These are phyloP conservation scores for Barbarea vulgaris DNA, from an alignment of 345 rosid genomes.

Conservation along the genomic window DNA sequence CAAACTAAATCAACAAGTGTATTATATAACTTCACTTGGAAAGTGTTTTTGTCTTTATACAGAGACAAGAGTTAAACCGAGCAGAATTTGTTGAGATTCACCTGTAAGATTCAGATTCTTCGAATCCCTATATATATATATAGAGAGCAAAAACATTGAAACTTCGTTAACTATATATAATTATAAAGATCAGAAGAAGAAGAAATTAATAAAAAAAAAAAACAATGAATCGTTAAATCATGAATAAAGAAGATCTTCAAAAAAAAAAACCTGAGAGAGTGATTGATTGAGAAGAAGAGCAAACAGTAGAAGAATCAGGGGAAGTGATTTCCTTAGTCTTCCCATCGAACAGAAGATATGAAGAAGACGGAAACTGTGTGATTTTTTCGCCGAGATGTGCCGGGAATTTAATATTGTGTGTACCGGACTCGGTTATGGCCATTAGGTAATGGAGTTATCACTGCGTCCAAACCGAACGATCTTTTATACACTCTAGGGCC, in stretches of 20 bases:
- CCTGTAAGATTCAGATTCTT: constrained; percentile 51
- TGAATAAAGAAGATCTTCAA: neutral
- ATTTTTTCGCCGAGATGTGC: neutral
- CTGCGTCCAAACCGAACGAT: constrained; percentile 16
- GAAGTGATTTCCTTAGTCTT: constrained; percentile 29
- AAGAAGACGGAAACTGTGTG: neutral
- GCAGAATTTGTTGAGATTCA: constrained; percentile 15
- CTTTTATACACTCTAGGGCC: neutral
- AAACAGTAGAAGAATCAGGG: constrained; percentile 27
- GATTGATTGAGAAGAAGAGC: constrained; percentile 31
- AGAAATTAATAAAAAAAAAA: neutral
- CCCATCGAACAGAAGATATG: constrained; percentile 28
- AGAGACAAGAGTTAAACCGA: neutral
- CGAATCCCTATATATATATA: constrained; percentile 45
- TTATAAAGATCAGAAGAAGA: constrained; percentile 12
- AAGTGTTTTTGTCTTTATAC: neutral
- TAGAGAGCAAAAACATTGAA: neutral
- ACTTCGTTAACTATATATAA: neutral
- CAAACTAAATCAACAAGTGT: neutral
- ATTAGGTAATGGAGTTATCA: neutral
- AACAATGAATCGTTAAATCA: neutral
- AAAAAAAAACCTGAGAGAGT: constrained; percentile 44
- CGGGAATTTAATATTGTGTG: constrained; percentile 5
- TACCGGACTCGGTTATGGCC: neutral
- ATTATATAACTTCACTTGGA: neutral